Base-by-base conservation (phyloP, 257 asterid species). In the Solanum infundibuliforme region DNA sequence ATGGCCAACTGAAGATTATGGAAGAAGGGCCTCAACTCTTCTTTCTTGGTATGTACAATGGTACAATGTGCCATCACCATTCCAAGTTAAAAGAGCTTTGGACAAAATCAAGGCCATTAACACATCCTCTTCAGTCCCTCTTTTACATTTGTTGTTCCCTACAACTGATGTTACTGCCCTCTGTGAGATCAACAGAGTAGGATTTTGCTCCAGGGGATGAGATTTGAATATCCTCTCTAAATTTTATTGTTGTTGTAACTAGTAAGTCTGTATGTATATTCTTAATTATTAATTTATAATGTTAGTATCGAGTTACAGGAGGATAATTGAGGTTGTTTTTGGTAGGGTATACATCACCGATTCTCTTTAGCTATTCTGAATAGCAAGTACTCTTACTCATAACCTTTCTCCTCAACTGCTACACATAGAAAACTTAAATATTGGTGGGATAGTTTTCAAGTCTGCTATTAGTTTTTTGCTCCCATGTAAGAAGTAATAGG, bases 11-110 rank as follows among this genome's bases (percentile, higher is more conserved):
- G 86, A 88, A 60, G 91, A 91, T 89, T 73, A 90, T 35, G 88
- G 84, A 41, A 87, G 81, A 88, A 92, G 91, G 90, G 90, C 91
- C 2, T 86, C 92, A 10, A 86, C 88, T 12, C 66, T 90, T 38
- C 96, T 97, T 83, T 95, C 99, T 6, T 95, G 98, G 98, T 95
- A 95, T 87, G 93, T 97, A 76, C 95, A 92, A 58, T 97, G 99
- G 99, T 92, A 94, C 88, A 83, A 83, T 27, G 93, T 95, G 75
- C 98, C 99, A 39, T 87, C 96, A 14, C 89, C 94, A 12, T 69
- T 86, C 13, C 95, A 90, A 82, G 89, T 95, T 62, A 92, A 55
- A 92, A 90, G 55, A 83, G 95, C 92, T n/a, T 10, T 27, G 46
- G 95, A 93, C 65, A 94, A 91, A 90, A 89, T 95, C 16, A 91